Conservation (phyloP, 2,329 filamentous ascomycete species). For the Diaporthe amygdali region DNA sequence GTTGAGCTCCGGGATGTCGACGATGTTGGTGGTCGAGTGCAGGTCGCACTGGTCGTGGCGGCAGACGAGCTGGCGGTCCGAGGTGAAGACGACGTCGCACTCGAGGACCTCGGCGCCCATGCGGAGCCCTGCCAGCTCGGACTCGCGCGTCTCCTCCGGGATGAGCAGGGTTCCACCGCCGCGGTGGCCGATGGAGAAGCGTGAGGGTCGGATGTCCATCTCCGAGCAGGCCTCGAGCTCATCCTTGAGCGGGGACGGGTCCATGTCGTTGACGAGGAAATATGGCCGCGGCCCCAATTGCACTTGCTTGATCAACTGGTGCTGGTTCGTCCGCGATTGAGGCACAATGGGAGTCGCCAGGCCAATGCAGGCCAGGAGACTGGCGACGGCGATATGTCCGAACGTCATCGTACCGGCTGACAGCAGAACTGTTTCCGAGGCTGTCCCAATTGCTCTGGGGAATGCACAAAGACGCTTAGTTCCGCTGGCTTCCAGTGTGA, state of each 20-base stretch:
- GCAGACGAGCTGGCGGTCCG: slow-evolving; percentile 69
- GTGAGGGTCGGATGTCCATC: slow-evolving; percentile 53
- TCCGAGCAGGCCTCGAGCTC: slow-evolving; percentile 65
- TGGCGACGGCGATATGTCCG: not conserved
- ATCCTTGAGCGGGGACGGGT: slow-evolving; percentile 61
- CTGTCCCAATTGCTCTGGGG: not conserved
- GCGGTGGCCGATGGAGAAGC: slow-evolving; percentile 67
- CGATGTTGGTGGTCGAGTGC: slow-evolving; percentile 72
- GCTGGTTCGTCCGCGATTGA: not conserved
- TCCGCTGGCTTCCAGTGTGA: not conserved
- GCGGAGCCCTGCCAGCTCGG: slow-evolving; percentile 64
- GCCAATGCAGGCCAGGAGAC: not conserved
- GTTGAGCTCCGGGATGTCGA: slow-evolving; percentile 64
- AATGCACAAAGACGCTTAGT: not conserved
- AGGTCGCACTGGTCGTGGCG: slow-evolving; percentile 72
- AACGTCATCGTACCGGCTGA: not conserved
- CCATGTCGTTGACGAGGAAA: slow-evolving; percentile 69
- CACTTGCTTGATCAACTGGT: slow-evolving; percentile 48
- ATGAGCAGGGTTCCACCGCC: slow-evolving; percentile 67
- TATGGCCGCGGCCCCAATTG: slow-evolving; percentile 69
- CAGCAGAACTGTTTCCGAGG: not conserved
- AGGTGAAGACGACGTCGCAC: slow-evolving; percentile 72
- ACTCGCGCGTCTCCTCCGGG: slow-evolving; percentile 67
- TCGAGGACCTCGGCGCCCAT: slow-evolving; percentile 72
- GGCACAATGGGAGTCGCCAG: slow-evolving; percentile 4